Evolutionary conservation across 345 rosid species (phyloP).

Genomic region (Noccaea caerulescens): DNA sequence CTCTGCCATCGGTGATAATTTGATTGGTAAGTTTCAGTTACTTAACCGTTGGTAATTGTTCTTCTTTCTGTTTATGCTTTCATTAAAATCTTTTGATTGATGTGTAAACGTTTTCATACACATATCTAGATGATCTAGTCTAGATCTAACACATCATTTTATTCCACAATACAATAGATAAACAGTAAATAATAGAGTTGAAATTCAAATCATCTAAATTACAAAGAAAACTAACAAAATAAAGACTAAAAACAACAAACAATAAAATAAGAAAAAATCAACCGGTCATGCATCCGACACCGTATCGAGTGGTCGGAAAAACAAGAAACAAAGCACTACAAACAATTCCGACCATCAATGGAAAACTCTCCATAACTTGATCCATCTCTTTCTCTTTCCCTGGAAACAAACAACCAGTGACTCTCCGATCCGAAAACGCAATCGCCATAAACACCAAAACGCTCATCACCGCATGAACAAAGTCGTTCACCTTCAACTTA

Average conservation of each 20-base stretch:
- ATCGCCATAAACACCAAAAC: slow-evolving; percentile 74
- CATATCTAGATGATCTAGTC: background rate
- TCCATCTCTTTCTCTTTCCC: slow-evolving; percentile 70
- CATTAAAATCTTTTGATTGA: background rate
- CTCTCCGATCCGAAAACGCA: slow-evolving; percentile 68
- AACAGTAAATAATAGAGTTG: background rate
- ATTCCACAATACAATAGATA: background rate
- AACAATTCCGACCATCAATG: slow-evolving; percentile 72
- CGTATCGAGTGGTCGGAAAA: slow-evolving; percentile 66
- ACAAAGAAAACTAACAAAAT: background rate
- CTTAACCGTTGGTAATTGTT: background rate
- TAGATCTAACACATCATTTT: background rate
- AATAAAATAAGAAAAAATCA: slow-evolving; percentile 26
- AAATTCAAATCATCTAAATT: background rate
- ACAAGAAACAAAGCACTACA: slow-evolving; percentile 72
- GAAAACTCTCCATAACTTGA: slow-evolving; percentile 79
- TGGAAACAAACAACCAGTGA: slow-evolving; percentile 61
- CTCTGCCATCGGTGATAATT: too few species aligned
- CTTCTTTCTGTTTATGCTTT: background rate
- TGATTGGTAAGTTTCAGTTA: background rate
- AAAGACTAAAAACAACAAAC: background rate
- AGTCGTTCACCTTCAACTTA: slow-evolving; percentile 58
- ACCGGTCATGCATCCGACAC: slow-evolving; percentile 68
- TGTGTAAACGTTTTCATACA: background rate
- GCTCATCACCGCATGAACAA: slow-evolving; percentile 71